Evolutionary conservation across 345 rosid genomes (phyloP).

Genomic region (Eucalyptus victrix): DNA sequence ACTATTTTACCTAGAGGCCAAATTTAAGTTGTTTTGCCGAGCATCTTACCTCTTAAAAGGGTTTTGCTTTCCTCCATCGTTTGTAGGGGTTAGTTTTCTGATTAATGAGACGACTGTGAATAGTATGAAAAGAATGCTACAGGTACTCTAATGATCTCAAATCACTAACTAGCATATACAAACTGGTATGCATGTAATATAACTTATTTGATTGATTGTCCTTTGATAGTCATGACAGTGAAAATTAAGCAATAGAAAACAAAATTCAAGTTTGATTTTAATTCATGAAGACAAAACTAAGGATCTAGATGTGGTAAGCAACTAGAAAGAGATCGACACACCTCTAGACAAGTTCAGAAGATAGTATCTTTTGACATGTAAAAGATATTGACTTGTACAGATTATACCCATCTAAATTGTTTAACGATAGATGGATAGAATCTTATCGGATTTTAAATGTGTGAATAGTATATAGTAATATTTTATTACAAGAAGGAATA

Average conservation of each 20-base stretch:
- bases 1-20: neutral
- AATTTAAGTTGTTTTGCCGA: neutral
- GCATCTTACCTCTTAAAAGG: neutral
- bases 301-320: neutral
- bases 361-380: neutral
- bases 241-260: neutral
- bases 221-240: neutral
- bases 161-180: neutral
- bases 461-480: neutral
- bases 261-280: neutral
- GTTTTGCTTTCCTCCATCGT: neutral
- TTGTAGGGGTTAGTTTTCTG: neutral
- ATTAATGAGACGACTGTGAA: neutral
- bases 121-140: neutral
- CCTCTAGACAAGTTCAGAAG: neutral
- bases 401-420: neutral
- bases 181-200: neutral
- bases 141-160: neutral
- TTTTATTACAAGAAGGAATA: neutral
- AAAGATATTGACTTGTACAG: neutral
- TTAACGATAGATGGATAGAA: neutral
- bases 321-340: neutral
- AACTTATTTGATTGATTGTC: neutral
- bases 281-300: neutral
- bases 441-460: neutral